Percentiles rank a stretch among this genome's conserved stretches.
phyloP scores from a whole-genome alignment of 257 asterid species.

The Solanum bulbocastanum region DNA sequence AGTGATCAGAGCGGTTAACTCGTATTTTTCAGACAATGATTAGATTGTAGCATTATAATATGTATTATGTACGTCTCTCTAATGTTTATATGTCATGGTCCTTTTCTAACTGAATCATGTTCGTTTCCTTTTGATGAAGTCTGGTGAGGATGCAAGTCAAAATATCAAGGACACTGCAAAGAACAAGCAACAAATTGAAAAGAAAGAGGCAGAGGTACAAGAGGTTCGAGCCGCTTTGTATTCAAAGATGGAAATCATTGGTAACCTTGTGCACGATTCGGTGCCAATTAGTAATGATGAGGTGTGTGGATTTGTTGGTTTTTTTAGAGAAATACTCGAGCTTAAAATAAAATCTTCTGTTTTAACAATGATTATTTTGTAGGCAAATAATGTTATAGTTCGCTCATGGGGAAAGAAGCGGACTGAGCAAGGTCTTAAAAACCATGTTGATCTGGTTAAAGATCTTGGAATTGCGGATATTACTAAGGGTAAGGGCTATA shows the following conservation, averaged over 20 bases:
- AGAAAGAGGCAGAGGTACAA: conserved; percentile 70
- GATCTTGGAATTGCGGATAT: conserved; percentile 85
- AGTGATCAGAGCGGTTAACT: too few relatives aligned
- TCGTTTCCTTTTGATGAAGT: conserved; percentile 19
- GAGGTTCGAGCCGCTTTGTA: conserved; percentile 59
- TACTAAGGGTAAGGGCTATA: conserved; percentile 40
- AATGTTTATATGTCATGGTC: background rate
- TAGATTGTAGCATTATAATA: background rate
- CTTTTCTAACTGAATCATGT: background rate
- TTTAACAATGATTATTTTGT: conserved; percentile 3
- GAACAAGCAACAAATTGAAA: conserved; percentile 40
- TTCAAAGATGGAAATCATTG: conserved; percentile 48
- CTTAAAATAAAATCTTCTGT: background rate
- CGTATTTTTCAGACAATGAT: background rate
- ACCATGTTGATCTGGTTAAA: conserved; percentile 90
- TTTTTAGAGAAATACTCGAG: background rate
- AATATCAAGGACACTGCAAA: conserved; percentile 44
- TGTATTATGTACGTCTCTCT: background rate
- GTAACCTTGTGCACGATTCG: conserved; percentile 91
- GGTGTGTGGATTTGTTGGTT: conserved; percentile 24
- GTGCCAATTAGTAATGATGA: conserved; percentile 76
- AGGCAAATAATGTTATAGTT: conserved; percentile 62
- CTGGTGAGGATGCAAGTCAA: conserved; percentile 50
- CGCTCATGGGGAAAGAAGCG: conserved; percentile 81
- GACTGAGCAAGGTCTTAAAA: conserved; percentile 58